A percentile compares a stretch with the other conserved stretches of the same genome.
Evolutionary conservation across 352 stramenopile species (phyloP).

Genomic region (Phytophthora megakarya): DNA sequence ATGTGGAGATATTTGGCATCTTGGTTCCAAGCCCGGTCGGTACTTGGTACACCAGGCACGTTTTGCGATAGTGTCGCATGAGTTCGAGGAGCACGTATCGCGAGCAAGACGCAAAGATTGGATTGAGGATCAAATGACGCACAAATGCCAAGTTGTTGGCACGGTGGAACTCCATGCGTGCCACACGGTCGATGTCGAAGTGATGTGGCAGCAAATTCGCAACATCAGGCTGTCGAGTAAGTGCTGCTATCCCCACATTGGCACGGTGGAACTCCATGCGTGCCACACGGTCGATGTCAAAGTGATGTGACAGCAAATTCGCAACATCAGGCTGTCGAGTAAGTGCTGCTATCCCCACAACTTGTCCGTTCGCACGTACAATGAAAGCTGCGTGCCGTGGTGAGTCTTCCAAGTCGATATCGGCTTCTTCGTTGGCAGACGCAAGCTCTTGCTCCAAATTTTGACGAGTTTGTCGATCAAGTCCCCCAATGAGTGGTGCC

Average conservation of each 20-base stretch:
- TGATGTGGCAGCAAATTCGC: constrained; percentile 57
- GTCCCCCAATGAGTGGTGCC: constrained; percentile 6
- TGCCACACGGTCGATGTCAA: constrained; percentile 70
- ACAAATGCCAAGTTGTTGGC: constrained; percentile 74
- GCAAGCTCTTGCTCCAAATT: constrained; percentile 44
- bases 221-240: constrained; percentile 54
- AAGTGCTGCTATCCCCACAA: constrained; percentile 53
- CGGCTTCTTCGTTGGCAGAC: constrained; percentile 50
- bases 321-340: constrained; percentile 52
- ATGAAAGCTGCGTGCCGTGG: constrained; percentile 65
- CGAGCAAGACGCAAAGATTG: constrained; percentile 65
- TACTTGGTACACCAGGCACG: constrained; percentile 64
- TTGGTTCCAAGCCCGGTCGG: constrained; percentile 22
- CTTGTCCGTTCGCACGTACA: constrained; percentile 49
- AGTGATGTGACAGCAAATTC: constrained; percentile 59
- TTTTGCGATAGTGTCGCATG: constrained; percentile 77
- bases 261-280: constrained; percentile 68
- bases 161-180: constrained; percentile 68
- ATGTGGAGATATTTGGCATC: background rate
- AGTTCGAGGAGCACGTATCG: constrained; percentile 79
- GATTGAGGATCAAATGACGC: constrained; percentile 70
- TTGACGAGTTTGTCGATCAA: constrained; percentile 41
- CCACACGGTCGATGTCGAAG: constrained; percentile 70
- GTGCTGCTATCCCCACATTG: constrained; percentile 47
- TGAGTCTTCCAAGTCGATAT: constrained; percentile 72